Base-by-base conservation (phyloP, 306 rosid species). In the Erythrophleum fordii region DNA sequence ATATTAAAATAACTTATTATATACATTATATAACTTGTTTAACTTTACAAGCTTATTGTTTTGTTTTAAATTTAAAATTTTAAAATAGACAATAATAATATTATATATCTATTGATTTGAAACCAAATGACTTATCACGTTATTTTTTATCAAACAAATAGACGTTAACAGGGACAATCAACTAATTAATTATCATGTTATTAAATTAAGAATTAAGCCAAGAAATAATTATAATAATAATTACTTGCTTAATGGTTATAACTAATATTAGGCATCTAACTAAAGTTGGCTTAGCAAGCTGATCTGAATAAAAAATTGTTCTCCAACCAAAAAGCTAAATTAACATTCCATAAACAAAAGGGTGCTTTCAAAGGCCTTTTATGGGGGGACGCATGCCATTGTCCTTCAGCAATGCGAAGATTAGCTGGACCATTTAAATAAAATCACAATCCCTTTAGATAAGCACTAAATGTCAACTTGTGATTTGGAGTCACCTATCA, bases 401-500 rank as follows among this genome's bases (percentile, higher is more conserved):
- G 44, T 8, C 1, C 4, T 16, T 64, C 22, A 18, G 80, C 13
- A 45, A 7, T 4, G 64, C 17, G 20, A 23, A 37, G 45, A 52
- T 22, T 68, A 67, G 75, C 76, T 78, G 76, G 69, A 78, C n/a
- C 6, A 29, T 55, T 11, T 26, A 59, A 58, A 58, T 69, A 42
- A 55, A 69, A 69, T 73, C 46, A 69, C 12, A 68, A 80, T 81
- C 66, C 1, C 12, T 20, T 25, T 8, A 25, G 18, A 16, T 6
- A 41, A 58, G 26, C 31, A 5, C 6, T 35, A 60, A 56, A 66
- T 77, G 82, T 75, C 74, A 58, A 53, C 31, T 58, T 51, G 48
- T 69, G 66, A 67, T 76, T 61, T 62, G 77, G 70, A 73, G 80
- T 81, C 85, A 23, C 53, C 49, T n/a, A 35, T 87, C 89, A 83